phyloP scores from a whole-genome alignment of 768 basidiomycete species.

The Neoboletus magnificus region DNA sequence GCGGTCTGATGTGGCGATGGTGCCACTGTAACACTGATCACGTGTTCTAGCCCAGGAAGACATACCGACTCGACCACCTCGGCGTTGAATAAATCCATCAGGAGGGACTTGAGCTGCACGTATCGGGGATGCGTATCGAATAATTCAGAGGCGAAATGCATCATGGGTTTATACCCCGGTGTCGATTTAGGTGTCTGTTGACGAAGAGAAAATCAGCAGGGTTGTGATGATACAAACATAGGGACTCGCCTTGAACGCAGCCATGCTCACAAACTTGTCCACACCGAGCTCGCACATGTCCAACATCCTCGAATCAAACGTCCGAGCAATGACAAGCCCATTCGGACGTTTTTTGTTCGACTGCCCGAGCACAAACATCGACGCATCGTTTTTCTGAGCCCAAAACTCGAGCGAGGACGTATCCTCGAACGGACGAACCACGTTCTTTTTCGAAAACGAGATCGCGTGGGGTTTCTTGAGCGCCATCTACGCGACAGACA shows the following conservation, averaged over 20 bases:
- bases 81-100: conserved; percentile 88
- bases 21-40: conserved; percentile 76
- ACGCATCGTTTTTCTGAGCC: conserved; percentile 91
- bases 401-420: conserved; percentile 84
- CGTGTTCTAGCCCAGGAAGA: conserved; percentile 80
- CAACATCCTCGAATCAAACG: conserved; percentile 79
- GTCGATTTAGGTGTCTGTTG: conserved; percentile 76
- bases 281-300: conserved; percentile 97
- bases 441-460: conserved; percentile 92
- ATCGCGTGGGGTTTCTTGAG: conserved; percentile 90
- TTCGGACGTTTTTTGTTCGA: conserved; percentile 94
- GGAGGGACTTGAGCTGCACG: conserved; percentile 85
- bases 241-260: conserved; percentile 70
- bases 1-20: conserved; percentile 42
- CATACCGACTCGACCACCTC: conserved; percentile 81
- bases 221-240: background rate
- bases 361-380: conserved; percentile 85
- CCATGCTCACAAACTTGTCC: conserved; percentile 74
- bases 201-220: no score
- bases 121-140: conserved; percentile 95
- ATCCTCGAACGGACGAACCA: conserved; percentile 87
- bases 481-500: conserved; percentile 60
- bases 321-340: conserved; percentile 78
- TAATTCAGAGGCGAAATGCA: conserved; percentile 94
- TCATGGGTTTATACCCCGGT: conserved; percentile 83